Conservation (phyloP, 2,329 filamentous ascomycete species). For the Hawksworthiomyces lignivorus region DNA sequence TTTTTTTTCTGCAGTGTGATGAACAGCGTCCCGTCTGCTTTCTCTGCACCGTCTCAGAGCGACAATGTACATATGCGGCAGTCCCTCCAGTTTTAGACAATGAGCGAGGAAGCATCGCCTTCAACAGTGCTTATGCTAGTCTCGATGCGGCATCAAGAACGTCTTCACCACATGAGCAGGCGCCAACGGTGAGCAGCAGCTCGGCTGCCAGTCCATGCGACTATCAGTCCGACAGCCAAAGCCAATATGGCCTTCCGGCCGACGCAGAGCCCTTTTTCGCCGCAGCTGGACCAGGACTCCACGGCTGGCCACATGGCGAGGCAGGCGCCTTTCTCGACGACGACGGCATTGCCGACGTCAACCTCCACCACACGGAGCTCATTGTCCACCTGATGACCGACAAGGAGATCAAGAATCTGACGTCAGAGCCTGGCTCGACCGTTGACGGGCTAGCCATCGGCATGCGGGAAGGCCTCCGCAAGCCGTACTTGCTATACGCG, state of each 20-base stretch:
- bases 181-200: neutral
- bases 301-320: too few relatives aligned
- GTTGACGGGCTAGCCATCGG: constrained; percentile 15
- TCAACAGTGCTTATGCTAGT: too few relatives aligned
- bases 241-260: neutral
- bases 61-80: constrained; percentile 19
- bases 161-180: too few relatives aligned
- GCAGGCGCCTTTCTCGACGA: too few relatives aligned
- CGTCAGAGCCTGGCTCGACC: constrained; percentile 16
- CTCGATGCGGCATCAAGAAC: too few relatives aligned
- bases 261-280: too few relatives aligned
- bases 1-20: too few relatives aligned
- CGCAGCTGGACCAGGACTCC: too few relatives aligned
- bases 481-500: constrained; percentile 28
- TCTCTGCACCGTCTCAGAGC: constrained; percentile 21
- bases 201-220: constrained; percentile 1
- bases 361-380: constrained; percentile 28
- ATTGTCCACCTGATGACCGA: constrained; percentile 22
- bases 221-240: neutral
- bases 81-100: constrained; percentile 3
- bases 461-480: constrained; percentile 18
- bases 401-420: constrained; percentile 20
- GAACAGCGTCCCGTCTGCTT: constrained; percentile 21
- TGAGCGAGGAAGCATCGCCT: too few relatives aligned
- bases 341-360: constrained; percentile 16